Evolutionary conservation across 768 basidiomycete genomes (phyloP), one percentile per base, ranked within the genome.

Genomic region (Lactarius sp.): DNA sequence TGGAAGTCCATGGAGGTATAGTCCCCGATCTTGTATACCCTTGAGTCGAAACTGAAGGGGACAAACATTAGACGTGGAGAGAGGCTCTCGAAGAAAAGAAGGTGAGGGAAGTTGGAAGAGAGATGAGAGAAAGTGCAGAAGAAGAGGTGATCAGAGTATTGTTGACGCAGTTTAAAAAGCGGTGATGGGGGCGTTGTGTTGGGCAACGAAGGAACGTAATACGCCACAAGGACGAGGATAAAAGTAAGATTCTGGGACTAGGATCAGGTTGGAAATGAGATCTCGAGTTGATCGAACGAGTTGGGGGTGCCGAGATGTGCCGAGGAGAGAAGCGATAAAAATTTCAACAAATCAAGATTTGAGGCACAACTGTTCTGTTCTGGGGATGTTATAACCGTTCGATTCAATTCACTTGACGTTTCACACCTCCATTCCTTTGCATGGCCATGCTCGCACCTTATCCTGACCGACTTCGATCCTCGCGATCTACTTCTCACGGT

Each of bases 371-470:
- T 27, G 27, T 27, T 27, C 27, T 27, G 27, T 27, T 27, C 27
- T 27, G 27, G 27, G 2, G 27, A 27, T 12, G 31, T 33, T 14
- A 33, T 14, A 33, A 22, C 36, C 13, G 27, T 27, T 27, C 27
- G 27, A 27, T 27, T 27, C 27, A 27, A 27, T 27, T 27, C 27
- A 27, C 27, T 27, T 27, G 27, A 27, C 27, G 27, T 27, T 27
- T 27, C 27, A 27, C 27, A 27, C 33, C 41, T 14, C 33, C 5
- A 42, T 41, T 3, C 5, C 37, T 37, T 37, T 41, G 18, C 34
- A 16, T 33, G 7, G 13, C n/a, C 54, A 66, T 66, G 65, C 65
- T 65, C 34, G 39, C 63, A 14, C 58, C 65, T 4, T 65, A 50
- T 59, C 62, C 65, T 3, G 49, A 66, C 42, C 64, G 64, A 46